These are phyloP conservation scores for Ophiostoma pallidulum DNA, from an alignment of 2,329 filamentous ascomycete species.

Conservation along the genomic window DNA sequence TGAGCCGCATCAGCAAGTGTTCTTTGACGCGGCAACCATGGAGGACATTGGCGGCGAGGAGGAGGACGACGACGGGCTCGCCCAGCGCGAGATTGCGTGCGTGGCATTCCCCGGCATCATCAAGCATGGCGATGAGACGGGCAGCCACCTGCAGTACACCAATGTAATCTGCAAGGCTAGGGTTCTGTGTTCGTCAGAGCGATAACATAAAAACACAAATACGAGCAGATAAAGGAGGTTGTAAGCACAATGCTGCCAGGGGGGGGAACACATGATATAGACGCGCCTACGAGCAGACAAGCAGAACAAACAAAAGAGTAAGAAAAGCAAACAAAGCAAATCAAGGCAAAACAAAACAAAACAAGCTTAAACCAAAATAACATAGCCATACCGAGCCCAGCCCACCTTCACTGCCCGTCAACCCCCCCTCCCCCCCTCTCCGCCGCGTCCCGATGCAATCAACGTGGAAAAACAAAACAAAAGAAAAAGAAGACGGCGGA, in stretches of 20 bases:
- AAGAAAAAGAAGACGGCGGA: no score
- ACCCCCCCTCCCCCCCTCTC: no score
- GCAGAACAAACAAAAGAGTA: neutral
- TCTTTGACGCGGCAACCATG: constrained; percentile 53
- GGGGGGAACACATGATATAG: no score
- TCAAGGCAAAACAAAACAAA: no score
- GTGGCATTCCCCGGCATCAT: constrained; percentile 55
- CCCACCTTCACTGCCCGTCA: no score
- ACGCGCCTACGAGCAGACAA: neutral
- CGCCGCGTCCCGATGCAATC: no score
- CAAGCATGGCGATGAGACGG: constrained; percentile 57
- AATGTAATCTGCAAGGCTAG: constrained; percentile 59
- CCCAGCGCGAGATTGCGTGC: constrained; percentile 46
- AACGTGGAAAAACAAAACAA: no score
- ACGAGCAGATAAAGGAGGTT: neutral
- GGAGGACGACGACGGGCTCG: constrained; percentile 26
- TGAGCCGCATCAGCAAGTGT: constrained; percentile 40
- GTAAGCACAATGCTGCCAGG: no score
- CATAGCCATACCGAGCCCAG: no score
- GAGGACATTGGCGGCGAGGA: constrained; percentile 53
- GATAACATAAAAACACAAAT: constrained; percentile 16
- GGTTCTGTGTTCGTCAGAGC: constrained; percentile 48
- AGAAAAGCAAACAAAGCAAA: neutral
- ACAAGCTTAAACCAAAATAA: no score
- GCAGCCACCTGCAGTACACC: constrained; percentile 48